phyloP scores from a whole-genome alignment of 2,329 filamentous ascomycete species.

The Pseudocercospora fuligena region DNA sequence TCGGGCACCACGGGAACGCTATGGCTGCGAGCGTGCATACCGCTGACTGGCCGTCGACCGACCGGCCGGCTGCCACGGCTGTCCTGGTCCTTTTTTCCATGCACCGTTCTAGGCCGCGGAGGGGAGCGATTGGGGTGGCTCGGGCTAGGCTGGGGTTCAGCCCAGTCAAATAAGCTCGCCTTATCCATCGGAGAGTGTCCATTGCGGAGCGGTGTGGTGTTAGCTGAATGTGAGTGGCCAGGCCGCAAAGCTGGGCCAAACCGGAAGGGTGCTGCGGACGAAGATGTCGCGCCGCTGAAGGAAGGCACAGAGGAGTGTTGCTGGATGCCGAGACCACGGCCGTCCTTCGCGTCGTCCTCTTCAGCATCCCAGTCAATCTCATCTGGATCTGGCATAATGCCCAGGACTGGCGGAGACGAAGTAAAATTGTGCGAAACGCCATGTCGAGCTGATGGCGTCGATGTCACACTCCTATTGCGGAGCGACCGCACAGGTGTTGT shows the following conservation, averaged over 20 bases:
- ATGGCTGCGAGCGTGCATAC: conserved; percentile 76
- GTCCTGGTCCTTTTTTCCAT: conserved; percentile 75
- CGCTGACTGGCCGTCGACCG: conserved; percentile 70
- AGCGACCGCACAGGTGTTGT: conserved; percentile 53
- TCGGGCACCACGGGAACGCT: conserved; percentile 77
- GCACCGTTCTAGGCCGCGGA: conserved; percentile 73
- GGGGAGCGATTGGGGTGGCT: conserved; percentile 65
- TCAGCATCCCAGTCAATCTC: conserved; percentile 43
- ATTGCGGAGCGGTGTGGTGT: conserved; percentile 45
- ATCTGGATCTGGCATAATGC: conserved; percentile 42
- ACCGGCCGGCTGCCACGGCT: conserved; percentile 70
- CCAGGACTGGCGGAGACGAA: conserved; percentile 53
- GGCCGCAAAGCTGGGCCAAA: conserved; percentile 32
- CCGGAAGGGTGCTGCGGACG: conserved; percentile 27
- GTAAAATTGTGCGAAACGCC: conserved; percentile 42
- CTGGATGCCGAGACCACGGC: conserved; percentile 41
- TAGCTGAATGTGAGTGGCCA: conserved; percentile 38
- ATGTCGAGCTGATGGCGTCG: conserved; percentile 45
- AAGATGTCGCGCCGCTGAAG: conserved; percentile 7
- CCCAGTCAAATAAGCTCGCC: conserved; percentile 70
- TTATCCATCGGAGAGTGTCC: conserved; percentile 45
- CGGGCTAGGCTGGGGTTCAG: conserved; percentile 67
- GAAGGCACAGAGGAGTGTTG: conserved; percentile 39
- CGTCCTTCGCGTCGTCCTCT: conserved; percentile 36
- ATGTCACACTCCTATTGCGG: conserved; percentile 41